Conservation (phyloP, 2,329 filamentous ascomycete species). For the Fusarium sp. region DNA sequence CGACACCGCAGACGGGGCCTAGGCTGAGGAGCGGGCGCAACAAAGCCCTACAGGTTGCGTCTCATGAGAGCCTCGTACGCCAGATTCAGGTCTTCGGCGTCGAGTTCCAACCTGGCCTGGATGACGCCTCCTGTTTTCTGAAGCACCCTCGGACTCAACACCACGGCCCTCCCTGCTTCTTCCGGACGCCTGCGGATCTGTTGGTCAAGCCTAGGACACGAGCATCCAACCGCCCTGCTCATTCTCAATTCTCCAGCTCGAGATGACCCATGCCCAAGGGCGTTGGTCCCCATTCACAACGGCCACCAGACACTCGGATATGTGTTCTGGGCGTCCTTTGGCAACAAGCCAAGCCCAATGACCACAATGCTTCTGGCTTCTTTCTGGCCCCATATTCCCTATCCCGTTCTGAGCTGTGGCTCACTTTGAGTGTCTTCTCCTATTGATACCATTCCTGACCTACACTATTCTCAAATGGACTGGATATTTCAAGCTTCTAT, state of each 20-base stretch:
- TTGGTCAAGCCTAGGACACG: neutral
- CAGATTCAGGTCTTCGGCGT: neutral
- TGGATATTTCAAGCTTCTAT: neutral
- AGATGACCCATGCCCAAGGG: slow-evolving; percentile 11
- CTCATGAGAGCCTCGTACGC: slow-evolving; percentile 6
- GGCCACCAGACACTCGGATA: slow-evolving; percentile 8
- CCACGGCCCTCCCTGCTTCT: neutral
- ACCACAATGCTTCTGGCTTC: slow-evolving; percentile 27
- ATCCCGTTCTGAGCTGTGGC: slow-evolving; percentile 13
- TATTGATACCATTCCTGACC: slow-evolving; percentile 32
- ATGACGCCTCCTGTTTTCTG: neutral
- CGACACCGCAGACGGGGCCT: neutral
- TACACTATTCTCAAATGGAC: neutral
- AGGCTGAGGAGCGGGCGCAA: neutral
- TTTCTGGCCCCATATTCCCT: slow-evolving; percentile 25
- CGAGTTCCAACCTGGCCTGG: neutral
- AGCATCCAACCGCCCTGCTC: slow-evolving; percentile 12
- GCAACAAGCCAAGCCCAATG: slow-evolving; percentile 23
- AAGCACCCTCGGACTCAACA: neutral
- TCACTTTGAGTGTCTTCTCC: slow-evolving; percentile 11
- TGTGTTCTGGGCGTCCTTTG: slow-evolving; percentile 11
- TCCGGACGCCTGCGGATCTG: neutral
- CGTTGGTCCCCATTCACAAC: slow-evolving; percentile 15
- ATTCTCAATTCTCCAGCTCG: neutral
- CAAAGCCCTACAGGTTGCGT: neutral